Evolutionary conservation across 2,329 filamentous ascomycete species (phyloP), one percentile per base, ranked within the genome.

Genomic region (Penicillium capsulatum): DNA sequence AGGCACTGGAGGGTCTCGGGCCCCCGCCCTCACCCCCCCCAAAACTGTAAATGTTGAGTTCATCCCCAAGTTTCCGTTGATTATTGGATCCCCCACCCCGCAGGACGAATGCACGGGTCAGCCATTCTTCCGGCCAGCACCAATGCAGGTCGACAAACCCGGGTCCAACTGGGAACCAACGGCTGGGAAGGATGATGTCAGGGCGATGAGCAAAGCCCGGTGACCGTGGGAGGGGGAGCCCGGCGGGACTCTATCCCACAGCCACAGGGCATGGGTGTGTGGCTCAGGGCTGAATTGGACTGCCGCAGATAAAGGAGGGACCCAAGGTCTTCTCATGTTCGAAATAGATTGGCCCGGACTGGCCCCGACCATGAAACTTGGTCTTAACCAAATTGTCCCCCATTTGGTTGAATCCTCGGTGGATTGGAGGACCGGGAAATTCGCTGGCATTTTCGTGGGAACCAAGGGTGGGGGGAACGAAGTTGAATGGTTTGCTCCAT

Each of bases 111-210:
- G 6, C 28, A 22, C 36, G 31, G 31, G 10, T 7, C 31, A 16
- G 36, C 15, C 26, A 35, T 35, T 36, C 28, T 34, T 31, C 40
- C 41, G 31, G 14, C 17, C 27, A 22, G 27, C 20, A n/a, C 17
- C 17, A 31, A 42, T 48, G 45, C 42, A 48, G 34, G 45, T 46
- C 37, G 45, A 45, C 40, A n/a, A 43, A 43, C 37, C 37, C 26
- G 40, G 45, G 34, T 36, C 24, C 40, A 22, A 5, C 19, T 22
- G 9, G 19, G 19, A 5, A 22, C 19, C 19, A 9, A 22, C 19
- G 19, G 19, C 5, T 22, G 19, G 19, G 9, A 29, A 26, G 31
- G 13, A 42, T 48, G 40, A 49, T 49, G 44, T 49, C 44, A 48
- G 28, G 10, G 6, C 15, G 8, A 9, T 5, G 19, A 19, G 14